Evolutionary conservation across 495 filamentous ascomycete genomes (phyloP), one percentile per base, ranked within the genome.

Genomic region (Neurospora tetrasperma): DNA sequence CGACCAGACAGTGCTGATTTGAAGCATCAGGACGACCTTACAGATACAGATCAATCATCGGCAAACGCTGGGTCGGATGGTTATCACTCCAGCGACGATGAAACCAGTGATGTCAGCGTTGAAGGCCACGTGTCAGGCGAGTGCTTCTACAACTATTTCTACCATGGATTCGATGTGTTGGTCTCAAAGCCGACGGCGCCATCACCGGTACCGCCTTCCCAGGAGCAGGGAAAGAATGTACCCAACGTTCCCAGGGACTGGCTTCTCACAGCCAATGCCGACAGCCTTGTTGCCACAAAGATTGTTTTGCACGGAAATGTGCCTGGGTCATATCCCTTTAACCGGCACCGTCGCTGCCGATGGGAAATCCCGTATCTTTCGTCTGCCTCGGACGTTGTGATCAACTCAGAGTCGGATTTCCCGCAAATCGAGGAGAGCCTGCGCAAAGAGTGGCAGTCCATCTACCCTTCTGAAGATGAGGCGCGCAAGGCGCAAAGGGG

Each of bases 61-160:
- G 88, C 85, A 42, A 92, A 96, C 71, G 89, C 90, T 2, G 86
- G 87, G 18, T 92, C 90, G 1, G 93, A 95, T 79, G 94, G 92
- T 68, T 76, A 81, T 42, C 75, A 80, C 44, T 80, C 78, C 5
- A 91, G 90, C 48, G 92, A 93, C 41, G 86, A 88, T 42, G 92
- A 92, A 42, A 84, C 85, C 12, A 75, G 82, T 38, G 86, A 86
- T 48, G 84, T 86, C 7, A 84, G 84, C 38, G 74, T 81, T 31
- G 86, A 86, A 59, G 84, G 84, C 38, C 82, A 83, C 48, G 78
- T 84, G 16, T 84, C 87, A 5, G 86, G 89, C 18, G 94, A 98
- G 82, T 94, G 90, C 75, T 99, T 98, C 80, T 96, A 94, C 80
- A 98, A 98, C 77, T 99, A 98, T 79, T 98, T 97, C 77, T 91